Percentiles rank a stretch among this genome's conserved stretches.
Conservation (phyloP, 768 basidiomycete genomes). For the Exsudoporus frostii region DNA sequence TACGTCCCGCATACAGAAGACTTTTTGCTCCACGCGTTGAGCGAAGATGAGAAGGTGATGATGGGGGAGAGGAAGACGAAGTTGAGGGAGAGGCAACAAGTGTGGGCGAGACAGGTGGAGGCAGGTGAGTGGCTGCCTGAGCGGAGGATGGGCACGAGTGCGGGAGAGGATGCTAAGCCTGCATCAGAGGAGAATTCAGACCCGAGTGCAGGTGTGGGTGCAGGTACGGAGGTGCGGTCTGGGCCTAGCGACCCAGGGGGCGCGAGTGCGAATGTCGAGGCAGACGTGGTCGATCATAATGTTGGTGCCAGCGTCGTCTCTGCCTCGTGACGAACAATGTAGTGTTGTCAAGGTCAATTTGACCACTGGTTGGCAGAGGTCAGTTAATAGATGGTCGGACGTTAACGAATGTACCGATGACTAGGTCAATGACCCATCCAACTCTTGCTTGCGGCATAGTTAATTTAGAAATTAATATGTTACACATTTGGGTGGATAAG, state of each 20-base stretch:
- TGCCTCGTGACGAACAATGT: slow-evolving; percentile 8
- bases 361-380: no score
- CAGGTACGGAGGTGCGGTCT: neutral
- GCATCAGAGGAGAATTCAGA: neutral
- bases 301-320: neutral
- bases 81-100: slow-evolving; percentile 10
- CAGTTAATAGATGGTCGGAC: no score
- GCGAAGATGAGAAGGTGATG: slow-evolving; percentile 6
- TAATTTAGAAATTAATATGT: no score
- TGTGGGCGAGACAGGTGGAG: slow-evolving; percentile 15
- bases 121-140: slow-evolving; percentile 12
- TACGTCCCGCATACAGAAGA: slow-evolving; percentile 27
- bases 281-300: neutral
- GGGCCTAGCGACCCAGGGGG: neutral
- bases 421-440: no score
- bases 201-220: neutral
- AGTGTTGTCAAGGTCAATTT: no score
- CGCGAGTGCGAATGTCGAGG: neutral
- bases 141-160: neutral
- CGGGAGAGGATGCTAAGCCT: neutral
- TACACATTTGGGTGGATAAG: no score
- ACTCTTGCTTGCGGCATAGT: no score
- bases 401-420: no score
- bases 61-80: neutral
- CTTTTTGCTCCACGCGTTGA: slow-evolving; percentile 15